Evolutionary conservation across 176 grass and related monocot species (phyloP), one percentile per base, ranked within the genome.

Genomic region (Eleusine coracana): DNA sequence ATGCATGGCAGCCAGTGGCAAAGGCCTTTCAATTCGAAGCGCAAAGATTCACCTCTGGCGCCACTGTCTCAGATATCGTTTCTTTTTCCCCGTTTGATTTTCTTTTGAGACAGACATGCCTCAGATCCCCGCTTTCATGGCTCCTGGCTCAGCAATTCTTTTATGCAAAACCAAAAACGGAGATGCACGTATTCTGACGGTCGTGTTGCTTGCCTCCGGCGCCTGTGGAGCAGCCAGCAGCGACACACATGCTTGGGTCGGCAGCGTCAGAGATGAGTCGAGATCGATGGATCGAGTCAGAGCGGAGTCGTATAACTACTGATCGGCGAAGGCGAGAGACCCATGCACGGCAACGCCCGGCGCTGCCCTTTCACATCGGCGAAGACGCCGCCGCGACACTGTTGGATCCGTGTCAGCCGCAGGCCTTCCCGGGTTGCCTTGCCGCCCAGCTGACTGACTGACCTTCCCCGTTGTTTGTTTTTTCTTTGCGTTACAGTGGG

Each of bases 391-490:
- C 23, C 31, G 68, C 16, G 31, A 34, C 17, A 71, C 56, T 64
- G 55, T 42, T 79, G 1, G 11, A 4, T 28, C 75, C 7, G 27
- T 36, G 68, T 62, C 80, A 73, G 80, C 31, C 31, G 27, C 55
- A 10, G 17, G 0, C 56, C 86, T 77, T 87, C 73, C 44, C 73
- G 51, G 64, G 78, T 42, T 68, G 85, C 62, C 49, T 59, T 77
- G 78, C 64, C 54, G 28, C 42, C 59, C 40, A 3, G 14, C 48
- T 64, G 46, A 52, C 52, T 55, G 52, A 12, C 49, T 25, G 25
- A 25, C 25, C 25, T 25, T 25, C 25, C 25, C 25, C 25, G 42
- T 10, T 42, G 7, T 42, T 15, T 4, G 50, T 52, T 52, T 14
- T 52, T 17, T 52, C 25, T 52, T 3, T 14, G 50, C 15, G 10